Conservation (phyloP, 768 basidiomycete species). For the Boletellus sp. region DNA sequence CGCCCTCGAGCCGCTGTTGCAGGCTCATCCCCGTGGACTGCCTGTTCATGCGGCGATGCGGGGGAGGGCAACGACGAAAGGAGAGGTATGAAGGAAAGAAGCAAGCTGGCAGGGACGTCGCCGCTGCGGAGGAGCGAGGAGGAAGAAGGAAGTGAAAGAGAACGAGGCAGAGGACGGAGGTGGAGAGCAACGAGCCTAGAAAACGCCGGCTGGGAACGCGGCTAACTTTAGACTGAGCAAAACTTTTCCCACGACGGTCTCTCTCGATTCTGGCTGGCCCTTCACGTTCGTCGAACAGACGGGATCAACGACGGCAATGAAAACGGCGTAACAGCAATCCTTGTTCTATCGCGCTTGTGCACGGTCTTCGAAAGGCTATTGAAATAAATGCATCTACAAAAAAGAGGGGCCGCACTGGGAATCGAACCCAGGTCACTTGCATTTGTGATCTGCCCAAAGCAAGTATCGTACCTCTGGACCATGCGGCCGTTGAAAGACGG, state of each 20-base stretch:
- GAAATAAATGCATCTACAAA: background rate
- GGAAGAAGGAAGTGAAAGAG: slow-evolving; percentile 10
- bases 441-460: slow-evolving; percentile 32
- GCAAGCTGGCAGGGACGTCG: background rate
- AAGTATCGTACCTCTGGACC: slow-evolving; percentile 39
- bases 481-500: slow-evolving; percentile 20
- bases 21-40: slow-evolving; percentile 43
- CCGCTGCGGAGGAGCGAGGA: slow-evolving; percentile 7
- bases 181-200: slow-evolving; percentile 16
- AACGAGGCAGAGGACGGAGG: slow-evolving; percentile 16
- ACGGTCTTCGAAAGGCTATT: too few species aligned
- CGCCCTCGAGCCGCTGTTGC: slow-evolving; percentile 70
- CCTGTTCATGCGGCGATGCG: slow-evolving; percentile 33
- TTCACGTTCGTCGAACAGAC: background rate
- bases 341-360: too few species aligned
- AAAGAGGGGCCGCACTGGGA: slow-evolving; percentile 35
- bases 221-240: slow-evolving; percentile 20
- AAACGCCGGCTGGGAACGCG: slow-evolving; percentile 22
- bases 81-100: background rate
- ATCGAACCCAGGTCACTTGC: slow-evolving; percentile 41
- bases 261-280: slow-evolving; percentile 1
- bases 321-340: background rate
- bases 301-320: too few species aligned
- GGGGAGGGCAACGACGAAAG: background rate
- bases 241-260: slow-evolving; percentile 21